Evolutionary conservation across 306 rosid species (phyloP).

Genomic region (Cucurbita maxima): DNA sequence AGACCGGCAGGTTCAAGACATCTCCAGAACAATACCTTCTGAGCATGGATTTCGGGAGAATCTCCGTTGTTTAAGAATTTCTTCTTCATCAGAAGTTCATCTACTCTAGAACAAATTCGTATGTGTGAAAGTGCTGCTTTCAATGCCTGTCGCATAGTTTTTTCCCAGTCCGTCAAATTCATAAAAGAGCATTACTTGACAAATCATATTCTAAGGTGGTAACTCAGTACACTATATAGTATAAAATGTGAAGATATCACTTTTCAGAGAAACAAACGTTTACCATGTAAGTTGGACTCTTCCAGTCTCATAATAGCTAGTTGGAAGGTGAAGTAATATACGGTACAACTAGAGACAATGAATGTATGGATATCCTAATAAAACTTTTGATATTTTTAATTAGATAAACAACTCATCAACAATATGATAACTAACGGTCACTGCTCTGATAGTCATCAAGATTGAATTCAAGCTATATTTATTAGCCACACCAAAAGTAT

Average conservation of each 20-base stretch:
- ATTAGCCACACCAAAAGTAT: neutral
- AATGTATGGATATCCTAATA: neutral
- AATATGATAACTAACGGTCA: neutral
- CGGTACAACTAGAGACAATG: neutral
- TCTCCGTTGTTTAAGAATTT: constrained; percentile 55
- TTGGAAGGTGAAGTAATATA: constrained; percentile 4
- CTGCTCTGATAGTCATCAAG: neutral
- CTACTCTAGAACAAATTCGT: constrained; percentile 77
- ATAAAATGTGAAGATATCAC: neutral
- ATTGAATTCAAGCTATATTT: neutral
- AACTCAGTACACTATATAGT: neutral
- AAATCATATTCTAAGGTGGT: neutral
- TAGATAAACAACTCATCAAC: neutral
- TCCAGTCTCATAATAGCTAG: neutral
- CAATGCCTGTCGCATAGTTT: constrained; percentile 43
- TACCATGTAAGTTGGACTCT: neutral
- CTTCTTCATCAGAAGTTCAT: constrained; percentile 72
- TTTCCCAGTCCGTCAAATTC: neutral
- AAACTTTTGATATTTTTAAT: neutral
- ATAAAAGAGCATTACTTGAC: neutral
- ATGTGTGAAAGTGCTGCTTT: constrained; percentile 67
- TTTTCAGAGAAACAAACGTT: neutral
- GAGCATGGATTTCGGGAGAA: constrained; percentile 71
- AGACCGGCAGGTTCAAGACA: neutral
- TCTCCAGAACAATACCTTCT: constrained; percentile 41